Conservation (phyloP, 352 stramenopile genomes). For the Phytophthora hybrid region DNA sequence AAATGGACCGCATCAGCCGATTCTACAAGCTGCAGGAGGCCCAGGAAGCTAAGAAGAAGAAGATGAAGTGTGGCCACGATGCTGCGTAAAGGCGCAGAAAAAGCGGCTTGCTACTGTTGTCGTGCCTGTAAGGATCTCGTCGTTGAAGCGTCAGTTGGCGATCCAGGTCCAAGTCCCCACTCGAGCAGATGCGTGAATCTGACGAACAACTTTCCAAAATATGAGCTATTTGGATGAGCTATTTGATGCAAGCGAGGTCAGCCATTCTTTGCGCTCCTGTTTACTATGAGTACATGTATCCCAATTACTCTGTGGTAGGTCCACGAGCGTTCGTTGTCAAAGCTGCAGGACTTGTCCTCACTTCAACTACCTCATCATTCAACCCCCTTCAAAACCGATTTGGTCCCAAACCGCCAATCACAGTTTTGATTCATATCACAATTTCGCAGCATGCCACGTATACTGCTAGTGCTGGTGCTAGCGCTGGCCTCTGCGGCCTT, state of each 20-base stretch:
- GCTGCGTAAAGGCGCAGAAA: slow-evolving; percentile 13
- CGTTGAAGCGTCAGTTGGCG: neutral
- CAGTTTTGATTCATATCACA: slow-evolving; percentile 14
- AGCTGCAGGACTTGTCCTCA: neutral
- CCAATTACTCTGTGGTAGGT: neutral
- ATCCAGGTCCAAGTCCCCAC: neutral
- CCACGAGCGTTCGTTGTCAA: neutral
- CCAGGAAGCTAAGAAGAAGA: slow-evolving; percentile 40
- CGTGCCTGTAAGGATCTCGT: neutral
- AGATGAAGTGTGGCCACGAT: slow-evolving; percentile 49
- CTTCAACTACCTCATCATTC: no score
- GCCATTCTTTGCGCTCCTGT: neutral
- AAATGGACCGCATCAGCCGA: slow-evolving; percentile 72
- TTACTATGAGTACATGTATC: no score
- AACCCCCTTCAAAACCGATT: neutral
- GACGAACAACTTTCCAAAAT: neutral
- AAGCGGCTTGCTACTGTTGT: neutral
- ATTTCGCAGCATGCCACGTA: slow-evolving; percentile 38
- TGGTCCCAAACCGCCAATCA: neutral
- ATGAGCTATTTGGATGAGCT: neutral
- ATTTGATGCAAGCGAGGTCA: neutral
- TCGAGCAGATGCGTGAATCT: neutral
- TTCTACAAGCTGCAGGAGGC: slow-evolving; percentile 61
- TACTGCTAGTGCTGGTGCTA: slow-evolving; percentile 29
- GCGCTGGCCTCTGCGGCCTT: slow-evolving; percentile 21